phyloP scores from a whole-genome alignment of 257 asterid genomes.

The Gentiana straminea region DNA sequence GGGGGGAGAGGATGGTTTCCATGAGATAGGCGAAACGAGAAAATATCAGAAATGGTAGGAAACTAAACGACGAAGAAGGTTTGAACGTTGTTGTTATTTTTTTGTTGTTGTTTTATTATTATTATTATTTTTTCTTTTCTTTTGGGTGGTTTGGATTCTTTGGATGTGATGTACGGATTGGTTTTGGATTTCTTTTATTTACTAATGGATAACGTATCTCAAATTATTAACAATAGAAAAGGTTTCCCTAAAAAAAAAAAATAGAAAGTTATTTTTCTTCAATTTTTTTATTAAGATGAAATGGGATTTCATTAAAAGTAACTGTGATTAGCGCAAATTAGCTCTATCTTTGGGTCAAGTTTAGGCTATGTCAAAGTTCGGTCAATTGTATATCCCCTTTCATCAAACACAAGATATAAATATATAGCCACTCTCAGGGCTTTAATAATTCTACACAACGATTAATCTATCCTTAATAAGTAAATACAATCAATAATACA shows the following conservation, averaged over 20 bases:
- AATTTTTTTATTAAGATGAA: no score
- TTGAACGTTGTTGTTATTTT: constrained; percentile 8
- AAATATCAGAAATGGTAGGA: constrained; percentile 16
- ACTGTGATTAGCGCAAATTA: no score
- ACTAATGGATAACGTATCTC: constrained; percentile 31
- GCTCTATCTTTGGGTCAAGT: no score
- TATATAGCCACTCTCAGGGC: no score
- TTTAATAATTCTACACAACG: no score
- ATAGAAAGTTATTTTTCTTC: no score
- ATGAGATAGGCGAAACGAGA: constrained; percentile 19
- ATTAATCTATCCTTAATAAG: no score
- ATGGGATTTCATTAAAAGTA: no score
- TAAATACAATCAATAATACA: no score
- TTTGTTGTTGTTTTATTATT: constrained; percentile 1
- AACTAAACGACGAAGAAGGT: constrained; percentile 15
- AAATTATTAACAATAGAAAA: constrained; percentile 12
- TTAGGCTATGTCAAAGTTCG: no score
- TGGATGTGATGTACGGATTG: constrained; percentile 34
- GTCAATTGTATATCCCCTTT: no score
- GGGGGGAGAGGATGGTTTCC: constrained; percentile 86
- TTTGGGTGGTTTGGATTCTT: constrained; percentile 26
- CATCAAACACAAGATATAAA: no score
- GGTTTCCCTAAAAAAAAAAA: not conserved
- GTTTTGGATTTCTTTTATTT: constrained; percentile 13
- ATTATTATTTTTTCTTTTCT: constrained; percentile 1